phyloP scores from a whole-genome alignment of 306 rosid species.

The Neltuma alba region DNA sequence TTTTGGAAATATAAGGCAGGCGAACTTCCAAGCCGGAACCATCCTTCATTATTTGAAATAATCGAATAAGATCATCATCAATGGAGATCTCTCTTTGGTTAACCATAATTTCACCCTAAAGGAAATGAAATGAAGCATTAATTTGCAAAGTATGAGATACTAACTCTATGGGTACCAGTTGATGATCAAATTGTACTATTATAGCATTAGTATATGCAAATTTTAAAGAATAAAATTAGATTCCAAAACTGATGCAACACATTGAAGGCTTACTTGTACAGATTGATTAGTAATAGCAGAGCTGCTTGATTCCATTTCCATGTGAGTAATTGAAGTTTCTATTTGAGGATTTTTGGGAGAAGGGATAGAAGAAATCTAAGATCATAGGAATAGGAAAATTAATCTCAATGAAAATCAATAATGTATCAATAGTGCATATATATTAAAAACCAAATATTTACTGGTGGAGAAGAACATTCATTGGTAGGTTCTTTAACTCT shows the following conservation, averaged over 20 bases:
- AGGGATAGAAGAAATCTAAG: neutral
- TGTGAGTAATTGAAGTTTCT: neutral
- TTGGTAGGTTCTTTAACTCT: neutral
- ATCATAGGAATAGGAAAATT: neutral
- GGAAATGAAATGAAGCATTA: neutral
- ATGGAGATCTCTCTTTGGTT: neutral
- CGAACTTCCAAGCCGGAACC: neutral
- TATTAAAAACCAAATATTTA: neutral
- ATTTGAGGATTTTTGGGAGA: neutral
- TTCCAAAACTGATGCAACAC: neutral
- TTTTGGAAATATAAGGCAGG: neutral
- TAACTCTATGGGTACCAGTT: neutral
- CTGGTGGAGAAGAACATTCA: neutral
- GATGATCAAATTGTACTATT: neutral
- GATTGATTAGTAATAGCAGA: too few relatives aligned
- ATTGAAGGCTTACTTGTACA: too few relatives aligned
- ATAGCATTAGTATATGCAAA: neutral
- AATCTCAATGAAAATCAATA: neutral
- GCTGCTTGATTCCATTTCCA: too few relatives aligned
- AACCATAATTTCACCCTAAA: neutral
- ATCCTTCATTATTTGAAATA: neutral
- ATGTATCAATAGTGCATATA: neutral
- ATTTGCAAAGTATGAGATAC: neutral
- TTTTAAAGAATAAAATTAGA: neutral
- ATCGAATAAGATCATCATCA: neutral